These are phyloP conservation scores for Forsythia suspensa DNA, from an alignment of 257 asterid genomes.

Conservation along the genomic window DNA sequence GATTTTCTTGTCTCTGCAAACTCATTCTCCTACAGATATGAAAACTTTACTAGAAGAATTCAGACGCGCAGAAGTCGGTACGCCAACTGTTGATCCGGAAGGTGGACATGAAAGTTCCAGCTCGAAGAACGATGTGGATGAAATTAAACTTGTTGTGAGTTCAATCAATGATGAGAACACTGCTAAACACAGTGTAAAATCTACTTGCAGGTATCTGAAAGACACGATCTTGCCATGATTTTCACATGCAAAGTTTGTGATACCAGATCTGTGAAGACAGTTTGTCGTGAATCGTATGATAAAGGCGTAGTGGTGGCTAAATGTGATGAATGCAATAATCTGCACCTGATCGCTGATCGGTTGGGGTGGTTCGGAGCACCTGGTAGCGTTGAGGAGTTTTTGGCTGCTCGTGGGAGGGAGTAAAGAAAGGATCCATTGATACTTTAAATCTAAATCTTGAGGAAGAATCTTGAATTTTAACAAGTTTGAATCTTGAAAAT, in stretches of 20 bases:
- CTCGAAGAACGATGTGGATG: conserved; percentile 24
- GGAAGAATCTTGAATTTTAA: conserved; percentile 25
- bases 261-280: conserved; percentile 68
- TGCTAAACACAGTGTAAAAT: conserved; percentile 41
- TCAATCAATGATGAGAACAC: conserved; percentile 23
- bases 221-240: conserved; percentile 74
- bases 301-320: conserved; percentile 84
- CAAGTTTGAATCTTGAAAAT: background rate
- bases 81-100: conserved; percentile 21
- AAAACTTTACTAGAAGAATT: conserved; percentile 38
- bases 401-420: conserved; percentile 90
- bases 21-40: conserved; percentile 33
- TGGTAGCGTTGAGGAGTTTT: conserved; percentile 73
- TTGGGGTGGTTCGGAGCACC: conserved; percentile 94
- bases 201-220: conserved; percentile 56
- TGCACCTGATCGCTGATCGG: conserved; percentile 88
- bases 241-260: conserved; percentile 82
- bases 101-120: conserved; percentile 30
- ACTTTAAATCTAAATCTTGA: conserved; percentile 71
- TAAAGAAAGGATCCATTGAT: conserved; percentile 64
- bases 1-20: conserved; percentile 38
- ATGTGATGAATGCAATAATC: conserved; percentile 76
- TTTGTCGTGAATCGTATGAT: conserved; percentile 73
- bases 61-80: conserved; percentile 41
- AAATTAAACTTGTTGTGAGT: conserved; percentile 15